phyloP scores from a whole-genome alignment of 192 early-diverging fungal species.

The Backusella westeae region DNA sequence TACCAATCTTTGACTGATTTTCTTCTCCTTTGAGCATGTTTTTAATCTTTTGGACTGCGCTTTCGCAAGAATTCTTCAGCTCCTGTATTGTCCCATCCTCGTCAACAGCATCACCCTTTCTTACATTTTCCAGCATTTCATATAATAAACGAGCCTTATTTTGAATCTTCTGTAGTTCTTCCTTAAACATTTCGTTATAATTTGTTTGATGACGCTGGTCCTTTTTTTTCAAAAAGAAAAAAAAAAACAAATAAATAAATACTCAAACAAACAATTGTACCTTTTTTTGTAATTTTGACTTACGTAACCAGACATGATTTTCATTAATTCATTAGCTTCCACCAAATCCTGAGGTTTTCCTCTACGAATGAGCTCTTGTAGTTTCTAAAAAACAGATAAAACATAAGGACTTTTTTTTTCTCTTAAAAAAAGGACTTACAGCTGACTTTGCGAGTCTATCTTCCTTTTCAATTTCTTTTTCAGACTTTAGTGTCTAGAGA shows the following conservation, averaged over 20 bases:
- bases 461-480: conserved; percentile 90
- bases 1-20: conserved; percentile 40
- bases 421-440: conserved; percentile 38
- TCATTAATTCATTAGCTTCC: conserved; percentile 97
- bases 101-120: conserved; percentile 45
- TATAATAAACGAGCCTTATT: conserved; percentile 73
- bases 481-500: conserved; percentile 74
- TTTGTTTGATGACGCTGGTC: conserved; percentile 67
- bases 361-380: conserved; percentile 93
- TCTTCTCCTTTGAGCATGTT: conserved; percentile 67
- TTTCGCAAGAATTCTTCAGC: conserved; percentile 60
- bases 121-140: conserved; percentile 76
- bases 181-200: conserved; percentile 80
- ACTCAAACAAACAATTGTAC: neutral
- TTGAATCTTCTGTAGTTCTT: conserved; percentile 82
- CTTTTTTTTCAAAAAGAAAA: conserved; percentile 20
- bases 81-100: conserved; percentile 43
- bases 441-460: conserved; percentile 81
- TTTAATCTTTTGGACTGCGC: conserved; percentile 67
- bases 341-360: conserved; percentile 89
- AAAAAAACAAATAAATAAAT: neutral
- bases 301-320: conserved; percentile 96
- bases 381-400: conserved; percentile 55
- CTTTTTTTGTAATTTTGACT: neutral
- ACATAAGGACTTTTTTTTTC: neutral